phyloP scores from a whole-genome alignment of 106 monocot species.

The Allium sativum region DNA sequence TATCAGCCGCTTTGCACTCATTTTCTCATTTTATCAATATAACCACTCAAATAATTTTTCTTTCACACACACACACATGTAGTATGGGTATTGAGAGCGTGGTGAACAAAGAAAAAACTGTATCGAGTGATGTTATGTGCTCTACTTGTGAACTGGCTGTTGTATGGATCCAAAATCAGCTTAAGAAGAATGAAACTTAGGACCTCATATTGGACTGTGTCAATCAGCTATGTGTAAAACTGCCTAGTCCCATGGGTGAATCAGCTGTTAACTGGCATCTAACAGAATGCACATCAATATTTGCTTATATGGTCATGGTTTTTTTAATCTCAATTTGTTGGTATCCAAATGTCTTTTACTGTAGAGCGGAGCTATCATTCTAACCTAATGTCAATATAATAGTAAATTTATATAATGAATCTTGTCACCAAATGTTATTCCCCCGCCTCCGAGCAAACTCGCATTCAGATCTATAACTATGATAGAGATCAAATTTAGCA shows the following conservation, averaged over 20 bases:
- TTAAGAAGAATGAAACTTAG: slow-evolving; percentile 51
- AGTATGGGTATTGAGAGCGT: slow-evolving; percentile 69
- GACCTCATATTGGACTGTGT: slow-evolving; percentile 45
- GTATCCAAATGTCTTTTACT: neutral
- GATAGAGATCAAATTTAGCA: no score
- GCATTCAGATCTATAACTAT: no score
- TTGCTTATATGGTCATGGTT: no score
- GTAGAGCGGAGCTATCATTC: no score
- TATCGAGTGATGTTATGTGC: slow-evolving; percentile 41
- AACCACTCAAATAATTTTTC: neutral
- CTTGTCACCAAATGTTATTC: no score
- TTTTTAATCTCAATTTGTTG: no score
- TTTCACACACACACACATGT: neutral
- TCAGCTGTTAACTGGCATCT: slow-evolving; percentile 66
- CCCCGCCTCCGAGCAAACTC: no score
- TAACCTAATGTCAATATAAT: no score
- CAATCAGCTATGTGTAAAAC: slow-evolving; percentile 46
- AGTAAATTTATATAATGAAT: no score
- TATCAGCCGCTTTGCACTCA: no score
- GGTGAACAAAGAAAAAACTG: slow-evolving; percentile 19
- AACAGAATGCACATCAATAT: no score
- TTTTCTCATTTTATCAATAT: no score
- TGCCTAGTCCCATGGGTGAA: slow-evolving; percentile 83
- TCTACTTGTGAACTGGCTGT: slow-evolving; percentile 70
- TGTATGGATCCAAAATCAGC: slow-evolving; percentile 78